These are phyloP conservation scores for Pleurotus giganteus DNA, from an alignment of 768 basidiomycete species.

Conservation along the genomic window DNA sequence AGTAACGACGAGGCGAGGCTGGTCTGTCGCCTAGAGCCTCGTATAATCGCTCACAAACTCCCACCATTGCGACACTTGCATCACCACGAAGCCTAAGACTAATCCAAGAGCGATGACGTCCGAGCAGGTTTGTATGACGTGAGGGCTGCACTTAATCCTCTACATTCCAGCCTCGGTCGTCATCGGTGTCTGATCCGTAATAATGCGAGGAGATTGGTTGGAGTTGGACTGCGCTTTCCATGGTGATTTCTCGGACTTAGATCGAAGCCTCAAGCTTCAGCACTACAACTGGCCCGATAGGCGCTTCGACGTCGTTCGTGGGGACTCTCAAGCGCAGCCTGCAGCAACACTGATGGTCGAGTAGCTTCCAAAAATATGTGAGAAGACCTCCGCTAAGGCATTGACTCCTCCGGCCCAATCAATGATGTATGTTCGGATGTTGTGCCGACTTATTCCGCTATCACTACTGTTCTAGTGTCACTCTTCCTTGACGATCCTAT, in stretches of 20 bases:
- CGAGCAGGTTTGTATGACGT: neutral
- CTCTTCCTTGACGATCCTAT: neutral
- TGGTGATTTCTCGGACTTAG: slow-evolving; percentile 8
- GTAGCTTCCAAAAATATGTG: slow-evolving; percentile 4
- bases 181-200: neutral
- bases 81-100: neutral
- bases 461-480: neutral
- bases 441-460: neutral
- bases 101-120: slow-evolving; percentile 1
- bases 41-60: neutral
- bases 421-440: neutral
- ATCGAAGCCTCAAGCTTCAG: neutral
- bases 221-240: slow-evolving; percentile 4
- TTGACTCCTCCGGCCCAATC: neutral
- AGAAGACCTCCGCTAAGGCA: neutral
- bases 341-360: neutral
- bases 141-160: neutral
- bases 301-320: neutral
- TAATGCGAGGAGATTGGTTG: neutral
- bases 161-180: neutral
- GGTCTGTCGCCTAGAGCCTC: neutral
- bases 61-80: neutral
- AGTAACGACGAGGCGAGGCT: neutral
- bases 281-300: neutral
- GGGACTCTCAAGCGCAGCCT: neutral